Percentiles rank a stretch among this genome's conserved stretches.
These are phyloP conservation scores for Epichloe sp. DNA, from an alignment of 2,329 filamentous ascomycete species.

Conservation along the genomic window DNA sequence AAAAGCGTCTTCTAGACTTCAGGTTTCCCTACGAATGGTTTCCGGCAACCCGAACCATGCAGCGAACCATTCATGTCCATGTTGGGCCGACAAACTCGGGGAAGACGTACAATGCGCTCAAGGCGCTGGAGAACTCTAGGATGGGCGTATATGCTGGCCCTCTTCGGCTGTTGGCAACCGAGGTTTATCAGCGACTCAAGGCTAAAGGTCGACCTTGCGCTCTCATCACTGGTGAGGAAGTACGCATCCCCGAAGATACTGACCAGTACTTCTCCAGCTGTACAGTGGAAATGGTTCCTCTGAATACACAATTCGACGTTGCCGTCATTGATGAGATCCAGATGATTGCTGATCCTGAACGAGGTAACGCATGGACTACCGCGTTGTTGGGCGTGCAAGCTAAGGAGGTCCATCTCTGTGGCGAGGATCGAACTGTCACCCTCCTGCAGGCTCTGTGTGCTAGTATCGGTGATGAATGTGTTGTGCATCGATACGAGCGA, in stretches of 20 bases:
- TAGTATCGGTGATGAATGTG: conserved; percentile 66
- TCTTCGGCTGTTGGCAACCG: conserved; percentile 75
- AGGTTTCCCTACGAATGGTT: conserved; percentile 91
- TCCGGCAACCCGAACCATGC: conserved; percentile 65
- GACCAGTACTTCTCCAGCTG: conserved; percentile 60
- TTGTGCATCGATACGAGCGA: conserved; percentile 73
- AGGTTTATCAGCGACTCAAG: conserved; percentile 80
- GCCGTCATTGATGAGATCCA: conserved; percentile 98
- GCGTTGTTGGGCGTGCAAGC: conserved; percentile 79
- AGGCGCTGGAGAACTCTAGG: conserved; percentile 64
- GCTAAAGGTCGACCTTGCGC: conserved; percentile 66
- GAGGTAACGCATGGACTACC: conserved; percentile 91
- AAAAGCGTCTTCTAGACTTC: conserved; percentile 61
- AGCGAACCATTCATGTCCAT: conserved; percentile 78
- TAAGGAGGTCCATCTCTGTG: conserved; percentile 84
- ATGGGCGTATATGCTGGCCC: conserved; percentile 84
- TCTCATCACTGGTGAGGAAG: conserved; percentile 83
- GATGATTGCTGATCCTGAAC: conserved; percentile 71
- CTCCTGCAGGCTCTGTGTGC: conserved; percentile 67
- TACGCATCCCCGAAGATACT: conserved; percentile 49
- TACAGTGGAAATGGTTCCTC: conserved; percentile 76
- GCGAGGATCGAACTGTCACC: conserved; percentile 70
- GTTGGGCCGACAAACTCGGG: conserved; percentile 96
- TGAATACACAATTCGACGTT: conserved; percentile 56
- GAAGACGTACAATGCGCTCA: conserved; percentile 89